Conservation (phyloP, 441 rosid genomes). For the Syzygium malaccense region DNA sequence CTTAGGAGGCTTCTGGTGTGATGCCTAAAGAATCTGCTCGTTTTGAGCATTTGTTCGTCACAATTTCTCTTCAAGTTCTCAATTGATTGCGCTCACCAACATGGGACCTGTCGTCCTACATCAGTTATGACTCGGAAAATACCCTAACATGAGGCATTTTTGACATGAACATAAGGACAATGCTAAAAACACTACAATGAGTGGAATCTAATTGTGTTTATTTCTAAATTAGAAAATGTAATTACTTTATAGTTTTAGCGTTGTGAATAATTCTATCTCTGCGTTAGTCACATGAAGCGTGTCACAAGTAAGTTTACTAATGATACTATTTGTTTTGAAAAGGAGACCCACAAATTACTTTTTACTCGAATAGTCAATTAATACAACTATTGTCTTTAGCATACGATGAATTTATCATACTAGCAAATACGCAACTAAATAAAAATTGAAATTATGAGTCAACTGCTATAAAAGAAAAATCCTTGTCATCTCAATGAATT, state of each 20-base stretch:
- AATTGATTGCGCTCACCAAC: rapidly evolving
- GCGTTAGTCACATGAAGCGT: not conserved
- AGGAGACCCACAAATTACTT: not conserved
- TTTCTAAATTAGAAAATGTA: too few relatives aligned
- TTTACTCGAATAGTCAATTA: not conserved
- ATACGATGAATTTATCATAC: not conserved
- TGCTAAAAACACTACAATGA: too few relatives aligned
- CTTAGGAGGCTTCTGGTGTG: too few relatives aligned
- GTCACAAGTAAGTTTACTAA: not conserved
- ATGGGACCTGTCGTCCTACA: not conserved
- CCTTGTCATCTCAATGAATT: not conserved
- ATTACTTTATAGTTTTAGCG: not conserved
- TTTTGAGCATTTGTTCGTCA: not conserved
- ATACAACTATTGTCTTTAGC: not conserved
- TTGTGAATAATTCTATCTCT: not conserved
- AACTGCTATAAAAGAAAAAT: not conserved
- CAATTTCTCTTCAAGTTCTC: not conserved
- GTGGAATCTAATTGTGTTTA: too few relatives aligned
- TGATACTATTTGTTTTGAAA: not conserved
- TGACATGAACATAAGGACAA: not conserved
- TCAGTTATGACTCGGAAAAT: not conserved
- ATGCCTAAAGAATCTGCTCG: not conserved
- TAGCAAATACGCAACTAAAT: not conserved
- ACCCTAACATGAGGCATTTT: not conserved
- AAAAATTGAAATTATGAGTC: not conserved